Conservation (phyloP, 1,284 basidiomycete species). For the Pseudozyma sp. region DNA sequence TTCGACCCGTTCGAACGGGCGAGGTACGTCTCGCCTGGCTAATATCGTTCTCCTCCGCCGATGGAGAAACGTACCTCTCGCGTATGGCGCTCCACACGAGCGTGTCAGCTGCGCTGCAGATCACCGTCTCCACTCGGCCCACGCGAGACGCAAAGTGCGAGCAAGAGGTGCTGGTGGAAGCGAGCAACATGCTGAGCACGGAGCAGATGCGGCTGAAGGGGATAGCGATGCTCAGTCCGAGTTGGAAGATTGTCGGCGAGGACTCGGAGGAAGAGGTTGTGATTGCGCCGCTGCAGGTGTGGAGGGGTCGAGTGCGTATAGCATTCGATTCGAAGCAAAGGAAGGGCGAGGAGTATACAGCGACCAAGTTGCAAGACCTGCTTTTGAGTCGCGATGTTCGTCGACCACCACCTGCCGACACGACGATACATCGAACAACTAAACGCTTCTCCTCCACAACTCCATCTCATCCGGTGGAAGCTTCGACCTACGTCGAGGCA, state of each 20-base stretch:
- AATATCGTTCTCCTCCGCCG: slow-evolving; percentile 20
- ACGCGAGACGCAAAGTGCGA: background rate
- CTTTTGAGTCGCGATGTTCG: slow-evolving; percentile 23
- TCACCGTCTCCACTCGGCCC: slow-evolving; percentile 26
- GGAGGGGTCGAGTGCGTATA: slow-evolving; percentile 22
- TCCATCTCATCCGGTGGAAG: background rate
- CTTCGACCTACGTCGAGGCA: slow-evolving; percentile 16
- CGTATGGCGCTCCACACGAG: slow-evolving; percentile 22
- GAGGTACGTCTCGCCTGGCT: slow-evolving; percentile 27
- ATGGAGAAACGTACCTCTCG: slow-evolving; percentile 36
- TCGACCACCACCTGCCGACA: background rate
- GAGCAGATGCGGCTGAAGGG: slow-evolving; percentile 21
- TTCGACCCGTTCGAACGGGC: slow-evolving; percentile 19
- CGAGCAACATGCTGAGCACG: slow-evolving; percentile 8
- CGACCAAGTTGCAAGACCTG: slow-evolving; percentile 34
- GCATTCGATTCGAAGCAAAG: background rate
- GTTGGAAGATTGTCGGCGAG: slow-evolving; percentile 12
- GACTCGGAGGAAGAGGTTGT: background rate
- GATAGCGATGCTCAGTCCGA: slow-evolving; percentile 24
- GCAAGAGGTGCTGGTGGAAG: slow-evolving; percentile 35
- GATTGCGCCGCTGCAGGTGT: slow-evolving; percentile 24
- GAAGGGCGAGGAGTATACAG: slow-evolving; percentile 21
- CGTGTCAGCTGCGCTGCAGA: slow-evolving; percentile 32
- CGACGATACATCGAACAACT: background rate
- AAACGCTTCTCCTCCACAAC: background rate